Conservation (phyloP, 2,329 filamentous ascomycete species). For the Arthrinium puccinioides region DNA sequence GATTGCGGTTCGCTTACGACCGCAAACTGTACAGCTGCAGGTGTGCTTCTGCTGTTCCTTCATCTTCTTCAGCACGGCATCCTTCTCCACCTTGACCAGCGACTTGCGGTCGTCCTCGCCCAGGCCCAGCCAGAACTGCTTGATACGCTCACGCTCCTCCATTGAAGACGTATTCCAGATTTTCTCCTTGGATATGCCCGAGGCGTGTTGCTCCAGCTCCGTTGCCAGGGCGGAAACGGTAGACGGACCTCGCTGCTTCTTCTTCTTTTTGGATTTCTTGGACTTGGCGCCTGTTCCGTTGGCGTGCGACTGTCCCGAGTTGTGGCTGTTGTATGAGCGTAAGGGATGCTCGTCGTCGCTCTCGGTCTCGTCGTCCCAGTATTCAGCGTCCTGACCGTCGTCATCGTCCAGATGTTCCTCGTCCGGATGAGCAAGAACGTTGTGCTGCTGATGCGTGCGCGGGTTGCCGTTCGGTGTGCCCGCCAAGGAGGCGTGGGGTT, state of each 20-base stretch:
- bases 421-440: too few species aligned
- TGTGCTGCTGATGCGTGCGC: slow-evolving; percentile 20
- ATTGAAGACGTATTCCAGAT: slow-evolving; percentile 97
- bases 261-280: slow-evolving; percentile 65
- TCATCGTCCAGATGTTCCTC: not conserved
- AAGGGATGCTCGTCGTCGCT: slow-evolving; percentile 46
- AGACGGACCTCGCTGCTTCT: slow-evolving; percentile 43
- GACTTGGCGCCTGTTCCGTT: slow-evolving; percentile 33
- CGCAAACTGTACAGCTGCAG: slow-evolving; percentile 95
- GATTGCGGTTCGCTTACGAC: slow-evolving; percentile 90
- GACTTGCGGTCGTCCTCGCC: slow-evolving; percentile 93
- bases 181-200: slow-evolving; percentile 63
- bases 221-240: slow-evolving; percentile 12
- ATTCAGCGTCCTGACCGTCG: slow-evolving; percentile 24
- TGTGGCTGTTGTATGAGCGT: slow-evolving; percentile 29
- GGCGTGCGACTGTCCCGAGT: slow-evolving; percentile 29
- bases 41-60: slow-evolving; percentile 99
- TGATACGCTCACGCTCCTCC: slow-evolving; percentile 94
- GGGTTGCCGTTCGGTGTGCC: slow-evolving; percentile 4
- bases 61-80: slow-evolving; percentile 97
- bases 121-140: slow-evolving; percentile 94
- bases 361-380: slow-evolving; percentile 46
- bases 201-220: slow-evolving; percentile 11
- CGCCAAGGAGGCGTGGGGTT: not conserved
- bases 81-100: slow-evolving; percentile 96